Base-by-base conservation (phyloP, 371 early-diverging fungal species). In the Circinella minor region DNA sequence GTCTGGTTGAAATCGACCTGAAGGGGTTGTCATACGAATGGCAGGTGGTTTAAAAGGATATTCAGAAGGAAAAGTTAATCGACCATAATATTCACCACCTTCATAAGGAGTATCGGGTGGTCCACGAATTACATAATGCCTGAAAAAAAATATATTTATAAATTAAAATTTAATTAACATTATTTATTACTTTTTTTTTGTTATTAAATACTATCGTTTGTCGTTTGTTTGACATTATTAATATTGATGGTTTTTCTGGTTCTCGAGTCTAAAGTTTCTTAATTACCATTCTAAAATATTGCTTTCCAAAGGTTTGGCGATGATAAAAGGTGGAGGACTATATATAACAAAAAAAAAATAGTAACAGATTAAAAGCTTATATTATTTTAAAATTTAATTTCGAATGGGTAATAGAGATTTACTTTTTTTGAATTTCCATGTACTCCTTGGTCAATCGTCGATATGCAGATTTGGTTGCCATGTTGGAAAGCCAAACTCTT, bases 21-120 rank as follows among this genome's bases (percentile, higher is more conserved):
- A 80, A 36, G 98, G 98, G 65, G 99, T 98, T 46, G 91, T 85
- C 97, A 98, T 98, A 70, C 93, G 91, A 78, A 99, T 97, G 5
- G 93, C 83, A 17, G 98, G 98, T 61, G 98, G 98, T 77, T 95
- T 95, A 85, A 88, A 99, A 17, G 99, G 99, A 66, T 99, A 99
- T 71, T 97, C 96, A 55, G 92, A 72, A 9, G 99, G 99, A 69
- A 98, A 99, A n/a, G 88, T 87, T 15, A 99, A 82, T 74, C 92
- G 92, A 71, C 98, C 99, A 76, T 96, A 96, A 78, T 96, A 98
- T 81, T 97, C 94, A 43, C 99, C 99, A 67, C 90, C 93, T 64
- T 86, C 88, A 71, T 96, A 99, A 43, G 95, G 95, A 9, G 96
- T 93, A 63, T 95, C 96, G 9, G 95, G 95, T 64, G 99, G 98